A percentile compares a stretch with the other conserved stretches of the same genome.
These are phyloP conservation scores for Sicyos baderoa DNA, from an alignment of 306 rosid species.

Conservation along the genomic window DNA sequence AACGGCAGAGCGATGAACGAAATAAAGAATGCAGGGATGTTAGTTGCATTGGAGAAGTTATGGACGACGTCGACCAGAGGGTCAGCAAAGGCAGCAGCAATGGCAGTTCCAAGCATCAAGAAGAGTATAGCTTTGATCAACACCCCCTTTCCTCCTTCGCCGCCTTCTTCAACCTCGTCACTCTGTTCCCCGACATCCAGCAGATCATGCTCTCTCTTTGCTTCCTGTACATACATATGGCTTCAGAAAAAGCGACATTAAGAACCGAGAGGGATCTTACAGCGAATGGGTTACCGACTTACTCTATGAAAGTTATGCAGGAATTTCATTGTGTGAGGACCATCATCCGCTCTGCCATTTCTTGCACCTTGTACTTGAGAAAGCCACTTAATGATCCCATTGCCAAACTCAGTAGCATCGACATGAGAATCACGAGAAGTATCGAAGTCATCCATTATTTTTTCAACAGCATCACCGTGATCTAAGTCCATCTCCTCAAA, in stretches of 20 bases:
- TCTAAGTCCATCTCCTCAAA: slow-evolving; percentile 63
- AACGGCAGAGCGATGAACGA: slow-evolving; percentile 76
- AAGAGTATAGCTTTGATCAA: slow-evolving; percentile 50
- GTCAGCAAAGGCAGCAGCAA: slow-evolving; percentile 79
- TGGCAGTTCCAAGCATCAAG: slow-evolving; percentile 56
- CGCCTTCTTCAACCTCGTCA: slow-evolving; percentile 40
- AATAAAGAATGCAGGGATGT: slow-evolving; percentile 88
- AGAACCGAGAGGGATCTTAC: neutral
- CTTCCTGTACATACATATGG: slow-evolving; percentile 41
- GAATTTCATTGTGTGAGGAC: slow-evolving; percentile 36
- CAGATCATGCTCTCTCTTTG: slow-evolving; percentile 62
- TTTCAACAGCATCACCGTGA: slow-evolving; percentile 46
- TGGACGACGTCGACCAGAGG: slow-evolving; percentile 86
- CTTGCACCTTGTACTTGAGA: slow-evolving; percentile 27
- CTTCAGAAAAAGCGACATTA: neutral
- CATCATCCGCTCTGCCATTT: slow-evolving; percentile 37
- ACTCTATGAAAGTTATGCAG: slow-evolving; percentile 46
- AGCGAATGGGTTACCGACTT: slow-evolving; percentile 19
- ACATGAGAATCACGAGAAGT: slow-evolving; percentile 35
- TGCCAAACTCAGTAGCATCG: slow-evolving; percentile 40
- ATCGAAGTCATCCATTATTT: slow-evolving; percentile 56
- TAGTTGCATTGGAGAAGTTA: slow-evolving; percentile 77
- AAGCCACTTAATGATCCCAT: slow-evolving; percentile 61
- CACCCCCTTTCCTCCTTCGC: slow-evolving; percentile 29
- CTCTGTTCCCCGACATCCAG: slow-evolving; percentile 40